These are phyloP conservation scores for Cinchona pubescens DNA, from an alignment of 257 asterid genomes.

Conservation along the genomic window DNA sequence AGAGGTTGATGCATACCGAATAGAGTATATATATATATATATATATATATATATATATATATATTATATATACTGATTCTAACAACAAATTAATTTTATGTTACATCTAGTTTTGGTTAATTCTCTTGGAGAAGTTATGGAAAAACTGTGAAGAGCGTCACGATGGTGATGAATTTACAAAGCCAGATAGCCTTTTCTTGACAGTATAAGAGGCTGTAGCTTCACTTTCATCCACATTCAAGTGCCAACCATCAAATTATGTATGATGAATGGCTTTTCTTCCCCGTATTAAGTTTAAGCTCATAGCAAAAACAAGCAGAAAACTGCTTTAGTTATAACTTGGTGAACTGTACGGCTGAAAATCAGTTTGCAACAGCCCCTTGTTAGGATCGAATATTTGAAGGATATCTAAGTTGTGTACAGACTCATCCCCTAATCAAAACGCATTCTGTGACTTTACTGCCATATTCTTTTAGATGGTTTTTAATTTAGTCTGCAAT, in stretches of 20 bases:
- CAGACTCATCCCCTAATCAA: neutral
- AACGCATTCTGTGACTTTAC: neutral
- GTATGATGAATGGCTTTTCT: constrained; percentile 18
- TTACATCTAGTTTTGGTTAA: constrained; percentile 77
- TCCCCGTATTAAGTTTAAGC: neutral
- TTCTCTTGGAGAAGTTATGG: constrained; percentile 80
- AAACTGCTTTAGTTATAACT: neutral
- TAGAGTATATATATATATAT: too few species aligned
- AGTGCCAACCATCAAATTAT: constrained; percentile 35
- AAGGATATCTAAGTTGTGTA: neutral
- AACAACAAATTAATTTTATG: neutral
- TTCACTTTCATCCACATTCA: constrained; percentile 47
- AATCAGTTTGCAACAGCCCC: neutral
- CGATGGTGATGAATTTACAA: constrained; percentile 43
- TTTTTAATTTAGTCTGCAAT: neutral
- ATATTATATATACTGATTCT: constrained; percentile 6
- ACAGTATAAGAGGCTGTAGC: constrained; percentile 81
- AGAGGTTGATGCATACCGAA: too few species aligned
- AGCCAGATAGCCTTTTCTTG: constrained; percentile 66
- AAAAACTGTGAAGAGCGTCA: constrained; percentile 58
- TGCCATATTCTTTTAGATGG: neutral
- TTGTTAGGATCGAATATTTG: neutral
- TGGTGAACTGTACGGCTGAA: neutral
- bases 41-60: too few species aligned
- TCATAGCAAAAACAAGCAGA: neutral